A percentile compares a stretch with the other conserved stretches of the same genome.
These are phyloP conservation scores for Evansstolkia leycettana DNA, from an alignment of 495 filamentous ascomycete species.

Conservation along the genomic window DNA sequence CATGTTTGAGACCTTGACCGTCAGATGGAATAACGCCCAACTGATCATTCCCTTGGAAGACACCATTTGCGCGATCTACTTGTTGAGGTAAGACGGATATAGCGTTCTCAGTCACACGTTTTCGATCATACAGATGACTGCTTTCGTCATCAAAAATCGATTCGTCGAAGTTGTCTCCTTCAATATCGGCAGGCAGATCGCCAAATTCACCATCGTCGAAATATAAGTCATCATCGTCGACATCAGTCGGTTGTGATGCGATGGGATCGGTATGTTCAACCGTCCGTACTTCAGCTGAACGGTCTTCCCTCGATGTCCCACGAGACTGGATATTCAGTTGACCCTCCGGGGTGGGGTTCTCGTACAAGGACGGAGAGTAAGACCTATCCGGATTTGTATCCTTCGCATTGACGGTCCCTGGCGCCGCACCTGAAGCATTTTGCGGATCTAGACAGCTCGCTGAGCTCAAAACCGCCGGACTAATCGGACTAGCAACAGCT, in stretches of 20 bases:
- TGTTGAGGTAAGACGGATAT: slow-evolving; percentile 6
- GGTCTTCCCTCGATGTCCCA: neutral
- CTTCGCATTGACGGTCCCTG: too few species aligned
- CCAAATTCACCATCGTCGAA: slow-evolving; percentile 71
- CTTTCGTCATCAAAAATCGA: slow-evolving; percentile 63
- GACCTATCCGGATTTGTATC: neutral
- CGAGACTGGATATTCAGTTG: neutral
- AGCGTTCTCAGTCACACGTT: slow-evolving; percentile 9
- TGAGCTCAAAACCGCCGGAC: slow-evolving; percentile 10
- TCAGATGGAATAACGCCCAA: neutral
- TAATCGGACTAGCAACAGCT: slow-evolving; percentile 24
- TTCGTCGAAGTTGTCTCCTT: slow-evolving; percentile 56
- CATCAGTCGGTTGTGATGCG: slow-evolving; percentile 5
- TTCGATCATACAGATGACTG: slow-evolving; percentile 36
- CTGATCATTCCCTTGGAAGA: too few species aligned
- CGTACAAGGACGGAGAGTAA: neutral
- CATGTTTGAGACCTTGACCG: slow-evolving; percentile 18
- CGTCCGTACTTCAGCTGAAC: neutral
- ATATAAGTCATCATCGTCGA: slow-evolving; percentile 64
- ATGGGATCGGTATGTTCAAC: slow-evolving; percentile 1
- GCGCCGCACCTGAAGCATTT: too few species aligned
- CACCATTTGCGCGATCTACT: slow-evolving; percentile 3
- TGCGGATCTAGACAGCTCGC: slow-evolving; percentile 1
- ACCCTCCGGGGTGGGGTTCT: neutral
- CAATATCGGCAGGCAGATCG: slow-evolving; percentile 32